phyloP scores from a whole-genome alignment of 305 asterid genomes.

The Caryopteris hybrid region DNA sequence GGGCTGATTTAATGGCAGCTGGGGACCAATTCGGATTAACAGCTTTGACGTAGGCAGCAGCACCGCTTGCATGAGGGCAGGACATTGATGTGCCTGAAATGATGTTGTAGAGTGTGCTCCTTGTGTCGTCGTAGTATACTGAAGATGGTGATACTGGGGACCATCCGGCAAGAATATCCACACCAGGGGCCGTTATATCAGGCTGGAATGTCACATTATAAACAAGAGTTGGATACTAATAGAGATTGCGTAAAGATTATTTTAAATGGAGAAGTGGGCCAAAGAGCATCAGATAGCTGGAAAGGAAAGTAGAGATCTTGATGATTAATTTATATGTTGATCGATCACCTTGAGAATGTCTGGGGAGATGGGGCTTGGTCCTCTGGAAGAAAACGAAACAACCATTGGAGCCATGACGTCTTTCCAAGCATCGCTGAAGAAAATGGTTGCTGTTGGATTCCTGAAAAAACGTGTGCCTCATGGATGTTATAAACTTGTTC shows the following conservation, averaged over 20 bases:
- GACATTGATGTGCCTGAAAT: slow-evolving; percentile 66
- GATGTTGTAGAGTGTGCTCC: slow-evolving; percentile 46
- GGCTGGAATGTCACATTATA: slow-evolving; percentile 26
- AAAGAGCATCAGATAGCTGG: no score
- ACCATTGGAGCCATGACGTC: slow-evolving; percentile 50
- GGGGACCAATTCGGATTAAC: slow-evolving; percentile 56
- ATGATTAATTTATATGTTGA: no score
- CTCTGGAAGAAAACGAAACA: slow-evolving; percentile 57
- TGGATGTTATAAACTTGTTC: neutral
- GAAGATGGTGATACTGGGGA: slow-evolving; percentile 43
- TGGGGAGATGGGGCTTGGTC: slow-evolving; percentile 43
- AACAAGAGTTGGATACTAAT: slow-evolving; percentile 59
- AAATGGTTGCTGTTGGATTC: slow-evolving; percentile 41
- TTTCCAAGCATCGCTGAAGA: slow-evolving; percentile 35
- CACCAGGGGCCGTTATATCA: slow-evolving; percentile 61
- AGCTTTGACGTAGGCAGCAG: slow-evolving; percentile 59
- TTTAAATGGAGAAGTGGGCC: no score
- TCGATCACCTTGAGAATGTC: slow-evolving; percentile 52
- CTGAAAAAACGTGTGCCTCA: slow-evolving; percentile 15
- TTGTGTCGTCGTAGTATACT: slow-evolving; percentile 20
- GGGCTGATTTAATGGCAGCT: slow-evolving; percentile 63
- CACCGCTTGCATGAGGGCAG: slow-evolving; percentile 54
- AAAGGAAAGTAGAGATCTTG: no score
- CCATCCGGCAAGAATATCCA: slow-evolving; percentile 68
- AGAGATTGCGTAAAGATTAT: no score